Evolutionary conservation across 2,329 filamentous ascomycete genomes (phyloP).

Genomic region (Purpureocillium lavendulum): DNA sequence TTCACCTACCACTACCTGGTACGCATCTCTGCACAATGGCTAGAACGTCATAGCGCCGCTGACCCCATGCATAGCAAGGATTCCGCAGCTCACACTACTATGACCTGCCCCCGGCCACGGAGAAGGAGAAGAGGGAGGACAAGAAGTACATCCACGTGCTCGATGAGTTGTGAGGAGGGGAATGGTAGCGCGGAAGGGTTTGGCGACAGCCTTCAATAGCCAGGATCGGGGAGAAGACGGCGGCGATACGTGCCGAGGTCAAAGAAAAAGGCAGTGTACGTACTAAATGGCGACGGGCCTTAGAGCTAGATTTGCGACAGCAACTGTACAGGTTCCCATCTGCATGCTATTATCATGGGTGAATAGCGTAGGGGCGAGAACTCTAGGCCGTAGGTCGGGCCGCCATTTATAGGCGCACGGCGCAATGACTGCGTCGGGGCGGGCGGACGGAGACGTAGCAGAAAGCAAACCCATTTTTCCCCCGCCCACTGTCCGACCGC

Average conservation of each 20-base stretch:
- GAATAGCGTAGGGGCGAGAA: too few species aligned
- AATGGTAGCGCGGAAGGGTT: not conserved
- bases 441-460: too few species aligned
- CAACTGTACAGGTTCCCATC: not conserved
- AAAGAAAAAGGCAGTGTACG: not conserved
- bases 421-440: too few species aligned
- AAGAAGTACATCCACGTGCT: conserved; percentile 94
- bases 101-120: conserved; percentile 88
- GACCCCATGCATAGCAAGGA: conserved; percentile 56
- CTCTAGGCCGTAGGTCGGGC: too few species aligned
- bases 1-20: conserved; percentile 93
- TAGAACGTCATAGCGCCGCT: conserved; percentile 12
- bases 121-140: conserved; percentile 89
- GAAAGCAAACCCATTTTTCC: too few species aligned
- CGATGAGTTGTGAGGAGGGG: conserved; percentile 62
- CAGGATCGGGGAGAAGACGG: not conserved
- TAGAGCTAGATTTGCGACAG: not conserved
- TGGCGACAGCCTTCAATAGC: not conserved
- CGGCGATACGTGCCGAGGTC: too few species aligned
- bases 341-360: not conserved
- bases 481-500: too few species aligned
- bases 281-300: not conserved
- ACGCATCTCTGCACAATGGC: conserved; percentile 27
- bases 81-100: conserved; percentile 85
- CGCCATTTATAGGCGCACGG: too few species aligned